Evolutionary conservation across 495 filamentous ascomycete species (phyloP), one percentile per base, ranked within the genome.

Genomic region (Echria macrotheca): DNA sequence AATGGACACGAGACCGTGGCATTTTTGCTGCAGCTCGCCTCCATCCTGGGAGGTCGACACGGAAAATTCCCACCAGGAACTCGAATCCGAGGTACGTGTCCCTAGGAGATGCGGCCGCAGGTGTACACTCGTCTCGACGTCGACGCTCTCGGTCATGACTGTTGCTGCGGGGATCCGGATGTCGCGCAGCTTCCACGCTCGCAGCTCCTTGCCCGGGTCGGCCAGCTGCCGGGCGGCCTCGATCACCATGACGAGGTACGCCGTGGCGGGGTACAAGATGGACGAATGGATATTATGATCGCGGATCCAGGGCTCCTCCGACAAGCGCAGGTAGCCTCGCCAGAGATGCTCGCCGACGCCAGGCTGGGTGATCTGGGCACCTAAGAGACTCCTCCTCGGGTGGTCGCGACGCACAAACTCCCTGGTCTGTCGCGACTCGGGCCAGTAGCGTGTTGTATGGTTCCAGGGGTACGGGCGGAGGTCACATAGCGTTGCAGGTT

Each of bases 221-320:
- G 26, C 39, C n/a, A 61, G 51, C 42, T 69, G 67, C 12, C 55
- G 53, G 10, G 57, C 53, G 0, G 68, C 70, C 50, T 84, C 80
- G 0, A 77, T 40, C 0, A 69, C 73, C 45, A 71, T 70, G 11
- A 61, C 58, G 2, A 74, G 47, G 46, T 75, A 81, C 0, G 66
- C 73, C 5, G 77, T 66, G 17, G 64, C 77, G 5, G 81, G 79
- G 40, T 79, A 78, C 0, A 85, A 57, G 6, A 50, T 47, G 28
- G 61, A 54, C 9, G 52, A 32, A 18, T 69, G 60, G 8, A 69
- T n/a, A 10, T 44, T 33, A 53, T 79, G 76, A 17, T 71, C 71
- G 0, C 50, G 17, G 0, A 78, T 33, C 74, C 73, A 81, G 5
- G 73, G 73, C 2, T 69, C 51, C 15, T 72, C 68, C 7, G 62